Base-by-base conservation (phyloP, 768 basidiomycete species). In the Phlebiopsis gigantea region DNA sequence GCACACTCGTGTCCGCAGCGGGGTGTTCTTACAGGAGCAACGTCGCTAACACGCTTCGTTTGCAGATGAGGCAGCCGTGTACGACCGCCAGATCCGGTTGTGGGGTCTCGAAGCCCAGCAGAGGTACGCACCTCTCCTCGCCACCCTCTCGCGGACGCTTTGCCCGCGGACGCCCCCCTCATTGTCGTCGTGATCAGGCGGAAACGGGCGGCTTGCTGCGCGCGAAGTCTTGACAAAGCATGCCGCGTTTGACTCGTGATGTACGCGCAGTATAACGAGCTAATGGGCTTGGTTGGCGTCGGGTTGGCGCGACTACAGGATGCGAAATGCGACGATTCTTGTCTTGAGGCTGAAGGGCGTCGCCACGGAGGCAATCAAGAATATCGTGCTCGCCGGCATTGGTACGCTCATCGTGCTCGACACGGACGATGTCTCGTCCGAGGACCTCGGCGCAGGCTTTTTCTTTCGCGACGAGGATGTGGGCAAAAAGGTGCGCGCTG, bases 51-150 rank as follows among this genome's bases (percentile, higher is more conserved):
- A 9, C 21, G 15, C 1, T 30, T 5, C 6, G 34, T 21, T 39
- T 51, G 55, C 57, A 82, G 80, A 82, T 65, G 80, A 87, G 62
- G 85, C 83, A n/a, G 91, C 89, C 14, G 79, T 97, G 24, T 97
- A 98, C 70, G 97, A 98, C 70, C 85, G 96, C 25, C 95, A 98
- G 71, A 97, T 98, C 76, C 84, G 96, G 28, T 74, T 98, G 63
- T 99, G 97, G 97, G 97, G 97, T 45, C 82, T 98, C 42, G 97
- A 98, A 69, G 97, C 97, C 31, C 97, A 99, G 69, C 93, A 97
- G 73, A 82, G 88, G 94, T 91, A 63, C 58, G 75, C 65, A 60
- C 28, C 30, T 39, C 15, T 17, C 42, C 19, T 4, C 34, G 42
- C 8, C 17, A 6, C 39, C 34, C 52, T 50, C 58, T 29, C 57